Conservation (phyloP, 2,329 filamentous ascomycete species). For the Aspergillus sp. region DNA sequence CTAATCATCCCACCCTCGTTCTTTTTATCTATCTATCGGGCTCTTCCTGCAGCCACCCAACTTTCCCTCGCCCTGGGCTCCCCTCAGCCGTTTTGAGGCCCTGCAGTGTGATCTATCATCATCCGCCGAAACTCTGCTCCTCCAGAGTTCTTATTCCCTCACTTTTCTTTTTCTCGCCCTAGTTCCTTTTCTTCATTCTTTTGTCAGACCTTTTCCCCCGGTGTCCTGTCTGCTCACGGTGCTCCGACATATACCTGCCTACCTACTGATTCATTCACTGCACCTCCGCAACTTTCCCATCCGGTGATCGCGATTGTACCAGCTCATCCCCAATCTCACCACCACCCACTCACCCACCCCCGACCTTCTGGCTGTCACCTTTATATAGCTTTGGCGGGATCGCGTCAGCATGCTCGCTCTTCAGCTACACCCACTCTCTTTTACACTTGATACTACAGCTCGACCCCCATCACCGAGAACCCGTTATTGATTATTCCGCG, state of each 20-base stretch:
- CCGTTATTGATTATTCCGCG: slow-evolving; percentile 18
- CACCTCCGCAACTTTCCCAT: slow-evolving; percentile 2
- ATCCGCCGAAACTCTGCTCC: slow-evolving; percentile 1
- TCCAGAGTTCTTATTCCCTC: slow-evolving; percentile 3
- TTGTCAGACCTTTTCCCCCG: background rate
- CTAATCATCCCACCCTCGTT: slow-evolving; percentile 15
- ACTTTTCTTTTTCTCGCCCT: slow-evolving; percentile 6
- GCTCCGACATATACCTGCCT: background rate
- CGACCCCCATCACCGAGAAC: slow-evolving; percentile 33
- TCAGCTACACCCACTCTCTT: slow-evolving; percentile 31
- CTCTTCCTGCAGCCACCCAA: slow-evolving; percentile 11
- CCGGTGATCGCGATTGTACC: slow-evolving; percentile 2
- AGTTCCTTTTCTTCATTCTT: slow-evolving; percentile 2
- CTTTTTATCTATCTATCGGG: background rate
- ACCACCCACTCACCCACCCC: background rate
- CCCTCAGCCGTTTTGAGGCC: slow-evolving; percentile 6
- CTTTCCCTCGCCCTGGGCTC: slow-evolving; percentile 3
- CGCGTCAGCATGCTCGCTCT: slow-evolving; percentile 41
- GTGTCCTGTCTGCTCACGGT: background rate
- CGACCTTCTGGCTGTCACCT: slow-evolving; percentile 16
- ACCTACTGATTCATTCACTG: background rate
- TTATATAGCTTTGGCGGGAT: slow-evolving; percentile 18
- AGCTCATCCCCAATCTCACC: slow-evolving; percentile 1
- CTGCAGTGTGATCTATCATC: slow-evolving; percentile 12
- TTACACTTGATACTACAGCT: slow-evolving; percentile 26